These are phyloP conservation scores for Terfezia boudieri DNA, from an alignment of 495 filamentous ascomycete species.

Conservation along the genomic window DNA sequence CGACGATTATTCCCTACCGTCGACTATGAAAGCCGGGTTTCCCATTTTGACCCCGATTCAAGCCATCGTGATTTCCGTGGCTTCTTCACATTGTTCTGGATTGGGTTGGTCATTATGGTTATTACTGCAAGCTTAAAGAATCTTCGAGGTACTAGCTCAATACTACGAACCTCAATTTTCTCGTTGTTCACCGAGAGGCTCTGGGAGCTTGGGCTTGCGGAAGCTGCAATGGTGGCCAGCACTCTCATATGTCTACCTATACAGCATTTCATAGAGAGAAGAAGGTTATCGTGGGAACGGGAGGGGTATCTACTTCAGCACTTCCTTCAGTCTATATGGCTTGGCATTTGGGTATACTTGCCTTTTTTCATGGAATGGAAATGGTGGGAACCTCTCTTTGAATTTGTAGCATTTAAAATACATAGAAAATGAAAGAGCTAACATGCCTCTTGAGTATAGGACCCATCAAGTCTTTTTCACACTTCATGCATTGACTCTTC, in stretches of 20 bases:
- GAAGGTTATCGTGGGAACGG: conserved; percentile 44
- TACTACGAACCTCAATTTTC: conserved; percentile 68
- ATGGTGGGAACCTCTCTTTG: conserved; percentile 19
- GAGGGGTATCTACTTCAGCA: conserved; percentile 65
- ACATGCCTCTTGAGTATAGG: conserved; percentile 13
- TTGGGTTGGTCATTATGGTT: conserved; percentile 87
- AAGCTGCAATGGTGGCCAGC: conserved; percentile 44
- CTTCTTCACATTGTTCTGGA: conserved; percentile 97
- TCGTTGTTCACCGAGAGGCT: conserved; percentile 64
- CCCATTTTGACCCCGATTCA: conserved; percentile 82
- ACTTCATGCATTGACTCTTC: conserved; percentile 65
- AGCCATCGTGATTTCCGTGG: conserved; percentile 88
- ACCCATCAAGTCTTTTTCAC: conserved; percentile 91
- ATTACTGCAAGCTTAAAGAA: conserved; percentile 79
- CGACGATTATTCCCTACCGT: conserved; percentile 87
- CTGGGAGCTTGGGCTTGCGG: conserved; percentile 64
- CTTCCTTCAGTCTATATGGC: conserved; percentile 56
- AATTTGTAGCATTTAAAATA: conserved; percentile 3
- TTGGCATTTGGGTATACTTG: conserved; percentile 62
- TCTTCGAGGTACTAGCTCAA: conserved; percentile 78
- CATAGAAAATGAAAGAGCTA: not conserved
- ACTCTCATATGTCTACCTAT: not conserved
- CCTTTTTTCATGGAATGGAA: conserved; percentile 82
- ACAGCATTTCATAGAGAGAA: not conserved
- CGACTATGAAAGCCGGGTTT: conserved; percentile 77